Evolutionary conservation across 345 rosid genomes (phyloP), one percentile per base, ranked within the genome.

Genomic region (Bruguiera parviflora): DNA sequence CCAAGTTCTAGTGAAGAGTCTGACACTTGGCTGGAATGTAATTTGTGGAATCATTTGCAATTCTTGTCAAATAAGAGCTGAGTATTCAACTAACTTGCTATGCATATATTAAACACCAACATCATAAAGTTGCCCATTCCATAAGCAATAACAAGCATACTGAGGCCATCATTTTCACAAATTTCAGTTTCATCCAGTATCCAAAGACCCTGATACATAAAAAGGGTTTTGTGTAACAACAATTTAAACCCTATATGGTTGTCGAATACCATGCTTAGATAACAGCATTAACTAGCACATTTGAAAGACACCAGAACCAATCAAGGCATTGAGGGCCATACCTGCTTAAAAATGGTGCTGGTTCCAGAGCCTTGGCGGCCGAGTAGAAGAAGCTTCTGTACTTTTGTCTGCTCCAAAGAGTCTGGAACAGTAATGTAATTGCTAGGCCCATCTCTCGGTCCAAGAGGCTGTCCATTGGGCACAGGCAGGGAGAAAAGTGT

Each of bases 281-380:
- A 33, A 8, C 37, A 33, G 37, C 37, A 33, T 33, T 33, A 33
- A 43, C 5, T 3, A 59, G 24, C 62, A 53, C 57, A 25, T 37
- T 4, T 25, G 59, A 22, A 28, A 33, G 8, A 47, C 32, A 27
- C 15, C 9, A 22, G 24, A n/a, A 33, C 16, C 37, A 66, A 39
- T 13, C 20, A 51, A 73, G 68, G 32, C 35, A 61, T 9, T 20
- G 57, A 64, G 2, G 57, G 47, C 22, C 81, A 64, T 72, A 89
- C 98, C 95, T 94, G 99, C 89, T 95, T 95, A 80, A 95, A 95
- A 65, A 95, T 80, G 2, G 99, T 95, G 79, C 99, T 92, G 29
- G 99, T 92, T 81, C 99, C 99, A n/a, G 97, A 88, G 37, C 97
- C 92, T 65, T 80, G 85, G 82, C 53, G 7, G 10, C 99, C 97